A percentile compares a stretch with the other conserved stretches of the same genome.
These are phyloP conservation scores for Suillus placidus DNA, from an alignment of 768 basidiomycete genomes.

Conservation along the genomic window DNA sequence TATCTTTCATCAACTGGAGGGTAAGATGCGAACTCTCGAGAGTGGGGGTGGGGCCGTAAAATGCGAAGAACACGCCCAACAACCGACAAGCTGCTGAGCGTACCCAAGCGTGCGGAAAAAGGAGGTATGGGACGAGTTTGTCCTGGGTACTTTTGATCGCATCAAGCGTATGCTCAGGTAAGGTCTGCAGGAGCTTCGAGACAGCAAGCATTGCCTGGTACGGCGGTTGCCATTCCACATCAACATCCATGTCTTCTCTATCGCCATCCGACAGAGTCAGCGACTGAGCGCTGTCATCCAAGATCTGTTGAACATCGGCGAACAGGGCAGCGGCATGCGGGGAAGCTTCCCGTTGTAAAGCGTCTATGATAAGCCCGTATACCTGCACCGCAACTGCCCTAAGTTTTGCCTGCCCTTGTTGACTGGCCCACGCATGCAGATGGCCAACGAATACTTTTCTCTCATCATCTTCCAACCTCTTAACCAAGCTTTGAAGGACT, in stretches of 20 bases:
- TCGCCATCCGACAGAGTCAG: constrained; percentile 41
- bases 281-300: constrained; percentile 46
- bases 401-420: constrained; percentile 61
- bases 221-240: constrained; percentile 77
- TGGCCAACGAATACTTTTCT: constrained; percentile 63
- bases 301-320: constrained; percentile 51
- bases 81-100: constrained; percentile 78
- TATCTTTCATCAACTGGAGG: constrained; percentile 57
- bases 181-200: constrained; percentile 60
- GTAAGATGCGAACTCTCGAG: constrained; percentile 51
- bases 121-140: constrained; percentile 62
- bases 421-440: constrained; percentile 77
- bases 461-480: constrained; percentile 63
- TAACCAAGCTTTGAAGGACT: constrained; percentile 77
- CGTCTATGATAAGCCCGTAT: constrained; percentile 80
- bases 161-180: constrained; percentile 50
- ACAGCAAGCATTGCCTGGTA: constrained; percentile 78
- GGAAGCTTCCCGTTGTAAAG: constrained; percentile 49
- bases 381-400: constrained; percentile 78
- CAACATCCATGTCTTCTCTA: constrained; percentile 53
- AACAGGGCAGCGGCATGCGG: constrained; percentile 53
- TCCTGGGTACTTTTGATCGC: constrained; percentile 62
- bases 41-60: constrained; percentile 29
- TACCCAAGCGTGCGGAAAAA: constrained; percentile 96
- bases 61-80: constrained; percentile 68